Evolutionary conservation across 495 filamentous ascomycete species (phyloP).

Genomic region (Talaromyces borbonicus): DNA sequence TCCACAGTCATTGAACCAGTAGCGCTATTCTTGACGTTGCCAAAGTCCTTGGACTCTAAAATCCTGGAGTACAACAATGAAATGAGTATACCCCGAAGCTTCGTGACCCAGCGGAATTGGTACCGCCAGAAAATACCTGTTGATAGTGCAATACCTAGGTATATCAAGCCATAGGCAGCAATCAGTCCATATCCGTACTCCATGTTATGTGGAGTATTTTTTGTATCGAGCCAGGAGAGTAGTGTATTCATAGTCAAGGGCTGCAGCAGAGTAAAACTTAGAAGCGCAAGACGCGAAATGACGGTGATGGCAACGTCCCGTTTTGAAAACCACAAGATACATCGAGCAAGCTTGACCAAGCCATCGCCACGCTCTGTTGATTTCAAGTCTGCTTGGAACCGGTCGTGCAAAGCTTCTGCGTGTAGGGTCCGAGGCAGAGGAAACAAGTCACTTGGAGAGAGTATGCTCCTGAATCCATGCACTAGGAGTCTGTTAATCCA

Average conservation of each 20-base stretch:
- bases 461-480: neutral
- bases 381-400: neutral
- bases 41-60: neutral
- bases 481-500: neutral
- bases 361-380: neutral
- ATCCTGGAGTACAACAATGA: conserved; percentile 40
- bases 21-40: conserved; percentile 34
- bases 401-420: neutral
- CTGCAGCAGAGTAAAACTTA: neutral
- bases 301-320: neutral
- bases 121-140: neutral
- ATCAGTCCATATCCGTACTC: conserved; percentile 50
- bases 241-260: neutral
- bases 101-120: conserved; percentile 30
- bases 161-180: conserved; percentile 51
- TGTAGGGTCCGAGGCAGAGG: neutral
- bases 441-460: conserved; percentile 1
- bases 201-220: neutral
- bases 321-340: neutral
- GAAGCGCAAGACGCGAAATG: conserved; percentile 1
- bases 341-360: neutral
- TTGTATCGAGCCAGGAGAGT: neutral
- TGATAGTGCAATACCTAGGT: conserved; percentile 48
- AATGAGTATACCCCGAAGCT: conserved; percentile 47
- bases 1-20: conserved; percentile 57